phyloP scores from a whole-genome alignment of 805 yeast species.

The Candida sphagnicola region DNA sequence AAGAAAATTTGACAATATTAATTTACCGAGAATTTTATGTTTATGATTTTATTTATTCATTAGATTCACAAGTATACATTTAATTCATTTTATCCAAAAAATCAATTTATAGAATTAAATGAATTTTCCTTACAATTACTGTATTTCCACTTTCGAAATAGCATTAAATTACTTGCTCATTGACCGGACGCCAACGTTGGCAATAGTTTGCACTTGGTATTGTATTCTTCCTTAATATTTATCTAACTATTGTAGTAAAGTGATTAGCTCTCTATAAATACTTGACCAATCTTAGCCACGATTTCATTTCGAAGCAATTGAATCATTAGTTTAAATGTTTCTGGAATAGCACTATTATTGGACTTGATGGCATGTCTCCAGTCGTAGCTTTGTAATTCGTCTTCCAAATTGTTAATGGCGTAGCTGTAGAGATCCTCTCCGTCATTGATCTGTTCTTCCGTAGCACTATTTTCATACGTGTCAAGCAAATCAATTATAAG shows the following conservation, averaged over 20 bases:
- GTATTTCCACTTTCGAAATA: no score
- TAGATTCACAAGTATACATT: background rate
- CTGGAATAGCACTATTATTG: slow-evolving; percentile 18
- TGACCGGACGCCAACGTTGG: no score
- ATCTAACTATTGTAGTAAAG: background rate
- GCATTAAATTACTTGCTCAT: no score
- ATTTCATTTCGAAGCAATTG: slow-evolving; percentile 28
- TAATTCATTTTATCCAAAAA: background rate
- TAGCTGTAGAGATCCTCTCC: slow-evolving; percentile 29
- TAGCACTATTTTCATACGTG: slow-evolving; percentile 23
- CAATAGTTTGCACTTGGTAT: no score
- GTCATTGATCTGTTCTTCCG: slow-evolving; percentile 20
- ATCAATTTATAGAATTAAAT: background rate
- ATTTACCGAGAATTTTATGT: background rate
- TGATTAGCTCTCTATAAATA: slow-evolving; percentile 19
- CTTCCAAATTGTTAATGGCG: slow-evolving; percentile 21
- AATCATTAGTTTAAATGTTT: slow-evolving; percentile 20
- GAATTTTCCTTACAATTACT: no score
- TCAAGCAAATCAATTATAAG: slow-evolving; percentile 38
- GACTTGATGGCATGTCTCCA: slow-evolving; percentile 29
- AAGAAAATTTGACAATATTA: background rate
- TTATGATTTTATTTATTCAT: background rate
- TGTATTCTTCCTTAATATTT: no score
- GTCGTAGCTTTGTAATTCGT: slow-evolving; percentile 20
- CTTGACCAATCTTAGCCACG: slow-evolving; percentile 29